A percentile compares a stretch with the other conserved stretches of the same genome.
These are phyloP conservation scores for Talinum fruticosum DNA, from an alignment of 148 eudicot genomes.

Conservation along the genomic window DNA sequence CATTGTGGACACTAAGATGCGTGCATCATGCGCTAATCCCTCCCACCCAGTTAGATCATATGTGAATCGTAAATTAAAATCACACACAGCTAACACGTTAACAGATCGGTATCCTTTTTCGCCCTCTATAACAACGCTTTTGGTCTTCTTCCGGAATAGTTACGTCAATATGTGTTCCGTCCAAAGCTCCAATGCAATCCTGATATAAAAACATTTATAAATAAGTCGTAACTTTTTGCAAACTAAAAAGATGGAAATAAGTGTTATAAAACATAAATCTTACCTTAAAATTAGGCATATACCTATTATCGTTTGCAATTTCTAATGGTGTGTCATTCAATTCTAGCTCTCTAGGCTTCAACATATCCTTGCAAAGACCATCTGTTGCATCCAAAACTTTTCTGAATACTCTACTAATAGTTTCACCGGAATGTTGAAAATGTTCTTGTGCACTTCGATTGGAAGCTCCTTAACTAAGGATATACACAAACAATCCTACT, in stretches of 20 bases:
- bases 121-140: background rate
- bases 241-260: background rate
- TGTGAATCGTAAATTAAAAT: constrained; percentile 11
- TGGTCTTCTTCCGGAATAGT: background rate
- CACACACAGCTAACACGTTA: constrained; percentile 5
- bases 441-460: constrained; percentile 1
- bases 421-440: constrained; percentile 1
- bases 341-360: background rate
- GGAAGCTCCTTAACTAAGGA: background rate
- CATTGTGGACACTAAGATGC: too few species aligned
- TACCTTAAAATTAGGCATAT: constrained; percentile 14
- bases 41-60: constrained; percentile 8
- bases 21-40: background rate
- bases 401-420: constrained; percentile 6
- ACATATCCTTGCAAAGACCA: constrained; percentile 7
- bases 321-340: background rate
- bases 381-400: constrained; percentile 14
- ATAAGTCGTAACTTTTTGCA: background rate
- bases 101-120: constrained; percentile 7
- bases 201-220: background rate
- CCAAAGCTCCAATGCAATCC: constrained; percentile 12
- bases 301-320: constrained; percentile 4
- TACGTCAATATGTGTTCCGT: background rate
- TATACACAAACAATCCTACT: constrained; percentile 14
- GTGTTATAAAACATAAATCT: background rate